Evolutionary conservation across 768 basidiomycete species (phyloP).

Genomic region (Naganishia vishniacii): DNA sequence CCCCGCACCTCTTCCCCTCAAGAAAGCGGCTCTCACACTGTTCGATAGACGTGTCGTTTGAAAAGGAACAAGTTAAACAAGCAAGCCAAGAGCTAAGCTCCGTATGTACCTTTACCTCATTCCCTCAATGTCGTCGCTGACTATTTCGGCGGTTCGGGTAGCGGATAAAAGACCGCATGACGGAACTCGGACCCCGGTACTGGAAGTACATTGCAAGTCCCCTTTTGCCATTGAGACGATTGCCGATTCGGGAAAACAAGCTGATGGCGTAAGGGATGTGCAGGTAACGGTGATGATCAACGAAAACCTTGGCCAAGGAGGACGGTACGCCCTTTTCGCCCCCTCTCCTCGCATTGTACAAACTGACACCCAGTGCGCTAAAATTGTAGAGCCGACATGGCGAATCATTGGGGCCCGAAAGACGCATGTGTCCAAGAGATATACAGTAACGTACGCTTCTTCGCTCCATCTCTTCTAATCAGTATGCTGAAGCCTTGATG

Average conservation of each 20-base stretch:
- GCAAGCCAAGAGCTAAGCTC: neutral
- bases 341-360: neutral
- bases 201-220: constrained; percentile 13
- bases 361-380: no score
- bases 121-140: neutral
- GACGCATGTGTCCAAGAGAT: constrained; percentile 4
- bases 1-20: no score
- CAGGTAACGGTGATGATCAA: neutral
- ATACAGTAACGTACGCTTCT: constrained; percentile 11
- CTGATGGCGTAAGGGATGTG: neutral
- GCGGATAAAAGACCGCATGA: constrained; percentile 12
- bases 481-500: neutral
- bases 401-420: constrained; percentile 14
- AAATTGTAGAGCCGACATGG: constrained; percentile 10
- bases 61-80: constrained; percentile 1
- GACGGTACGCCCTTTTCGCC: neutral
- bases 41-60: constrained; percentile 10
- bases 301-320: constrained; percentile 14
- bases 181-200: neutral
- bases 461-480: neutral
- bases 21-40: no score
- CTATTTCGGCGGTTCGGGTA: neutral
- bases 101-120: neutral
- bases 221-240: neutral
- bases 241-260: no score